phyloP scores from a whole-genome alignment of 305 asterid genomes.

The Rubia occidens region DNA sequence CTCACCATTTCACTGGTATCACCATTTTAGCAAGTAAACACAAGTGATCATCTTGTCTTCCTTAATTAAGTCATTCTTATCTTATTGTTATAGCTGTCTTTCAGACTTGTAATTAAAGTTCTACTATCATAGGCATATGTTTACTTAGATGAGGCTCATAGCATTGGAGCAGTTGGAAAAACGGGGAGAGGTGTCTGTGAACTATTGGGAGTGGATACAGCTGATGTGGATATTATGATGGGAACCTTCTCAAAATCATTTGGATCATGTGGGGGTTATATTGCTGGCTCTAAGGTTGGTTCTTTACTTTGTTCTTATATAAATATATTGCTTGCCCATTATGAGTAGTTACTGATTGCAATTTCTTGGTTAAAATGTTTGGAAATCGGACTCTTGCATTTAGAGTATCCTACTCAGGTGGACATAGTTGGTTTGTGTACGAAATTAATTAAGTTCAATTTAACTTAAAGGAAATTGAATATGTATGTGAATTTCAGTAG shows the following conservation, averaged over 20 bases:
- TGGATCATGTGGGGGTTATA: conserved; percentile 98
- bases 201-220: conserved; percentile 89
- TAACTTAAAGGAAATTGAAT: background rate
- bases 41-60: background rate
- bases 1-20: background rate
- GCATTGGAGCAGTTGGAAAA: conserved; percentile 98
- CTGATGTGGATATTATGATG: conserved; percentile 96
- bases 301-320: conserved; percentile 15
- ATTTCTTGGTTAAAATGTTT: too few relatives aligned
- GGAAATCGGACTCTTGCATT: background rate
- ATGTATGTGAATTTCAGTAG: background rate
- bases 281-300: conserved; percentile 90
- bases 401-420: background rate
- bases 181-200: conserved; percentile 97
- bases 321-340: background rate
- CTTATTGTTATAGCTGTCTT: conserved; percentile 2
- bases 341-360: background rate
- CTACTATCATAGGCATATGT: conserved; percentile 52
- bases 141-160: conserved; percentile 98
- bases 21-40: background rate
- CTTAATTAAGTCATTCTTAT: background rate
- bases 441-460: background rate
- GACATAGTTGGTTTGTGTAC: background rate
- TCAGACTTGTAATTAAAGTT: conserved; percentile 9
- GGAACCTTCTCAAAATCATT: conserved; percentile 98